Evolutionary conservation across 2,329 filamentous ascomycete species (phyloP).

Genomic region (Neopestalotiopsis clavispora): DNA sequence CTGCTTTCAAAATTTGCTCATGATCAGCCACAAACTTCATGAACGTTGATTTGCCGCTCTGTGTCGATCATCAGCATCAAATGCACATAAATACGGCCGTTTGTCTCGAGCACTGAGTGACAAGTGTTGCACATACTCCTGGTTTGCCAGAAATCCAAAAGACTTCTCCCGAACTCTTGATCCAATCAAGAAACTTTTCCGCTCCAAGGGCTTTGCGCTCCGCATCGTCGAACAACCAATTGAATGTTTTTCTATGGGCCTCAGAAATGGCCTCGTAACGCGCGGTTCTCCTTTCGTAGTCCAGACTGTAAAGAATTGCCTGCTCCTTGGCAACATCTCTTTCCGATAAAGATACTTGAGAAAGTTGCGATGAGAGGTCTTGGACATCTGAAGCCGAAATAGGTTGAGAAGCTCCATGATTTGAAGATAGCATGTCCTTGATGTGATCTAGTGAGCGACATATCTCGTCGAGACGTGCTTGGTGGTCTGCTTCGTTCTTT

Average conservation of each 20-base stretch:
- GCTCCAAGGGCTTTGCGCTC: conserved; percentile 2
- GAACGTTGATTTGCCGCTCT: conserved; percentile 28
- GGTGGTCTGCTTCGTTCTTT: background rate
- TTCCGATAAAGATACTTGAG: background rate
- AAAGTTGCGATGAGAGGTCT: background rate
- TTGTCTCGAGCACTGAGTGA: background rate
- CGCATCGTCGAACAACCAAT: conserved; percentile 23
- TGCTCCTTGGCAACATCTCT: conserved; percentile 21
- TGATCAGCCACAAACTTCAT: conserved; percentile 26
- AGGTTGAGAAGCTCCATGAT: too few relatives aligned
- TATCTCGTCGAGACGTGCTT: background rate
- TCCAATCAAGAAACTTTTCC: conserved; percentile 31
- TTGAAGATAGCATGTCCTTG: background rate
- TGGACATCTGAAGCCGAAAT: background rate
- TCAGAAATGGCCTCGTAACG: conserved; percentile 23
- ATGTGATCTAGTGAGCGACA: background rate
- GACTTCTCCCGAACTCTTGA: conserved; percentile 12
- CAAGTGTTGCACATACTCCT: conserved; percentile 9
- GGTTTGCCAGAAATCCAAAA: conserved; percentile 29
- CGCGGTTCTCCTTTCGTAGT: conserved; percentile 17
- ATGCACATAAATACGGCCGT: background rate
- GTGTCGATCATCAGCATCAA: background rate
- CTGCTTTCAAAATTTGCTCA: background rate
- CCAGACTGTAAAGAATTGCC: conserved; percentile 23
- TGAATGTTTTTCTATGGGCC: conserved; percentile 24